Base-by-base conservation (phyloP, 1,284 basidiomycete genomes). In the Phylloporus gajari region DNA sequence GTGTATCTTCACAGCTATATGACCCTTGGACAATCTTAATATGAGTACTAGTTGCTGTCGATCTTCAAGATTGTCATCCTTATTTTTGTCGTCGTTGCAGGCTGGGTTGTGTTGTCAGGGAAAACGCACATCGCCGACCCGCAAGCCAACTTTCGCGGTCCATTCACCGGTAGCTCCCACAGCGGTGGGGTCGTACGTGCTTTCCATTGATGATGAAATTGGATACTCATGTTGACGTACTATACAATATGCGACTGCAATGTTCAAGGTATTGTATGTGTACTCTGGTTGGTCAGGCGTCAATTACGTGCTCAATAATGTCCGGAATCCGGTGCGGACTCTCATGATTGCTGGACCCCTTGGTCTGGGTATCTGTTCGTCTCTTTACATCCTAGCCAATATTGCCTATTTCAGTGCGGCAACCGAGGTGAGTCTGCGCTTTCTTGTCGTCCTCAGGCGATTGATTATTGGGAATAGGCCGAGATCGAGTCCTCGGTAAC, bases 261-360 rank as follows among this genome's bases (percentile, higher is more conserved):
- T 83, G 5, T 89, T 89, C 84, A 90, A 91, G 73, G 88, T 91
- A 25, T 79, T 91, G 27, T 85, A 85, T 72, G 81, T 88, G 2
- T 92, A 91, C 74, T 73, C 84, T 1, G 91, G 91, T 32, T 88
- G 90, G 86, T 85, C 84, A 1, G 86, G 86, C 58, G 83, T 86
- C 62, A 88, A 90, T 73, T 89, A 88, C 61, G 87, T 90, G 2
- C 77, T 90, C 67, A 89, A 89, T 73, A 89, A 91, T 23, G 88
- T 91, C 51, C 84, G 83, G 63, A 75, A 88, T 72, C 88, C 87
- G 0, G 81, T 89, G 2, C 83, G 86, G 25, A 91, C 89, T 1
- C 83, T 91, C 62, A 87, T 87, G 75, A 86, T 89, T 23, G 88
- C 89, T 0, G 90, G 88, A 12, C 88, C 88, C 0, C 83, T 90